Conservation (phyloP, 768 basidiomycete species). For the Boletus fagicola region DNA sequence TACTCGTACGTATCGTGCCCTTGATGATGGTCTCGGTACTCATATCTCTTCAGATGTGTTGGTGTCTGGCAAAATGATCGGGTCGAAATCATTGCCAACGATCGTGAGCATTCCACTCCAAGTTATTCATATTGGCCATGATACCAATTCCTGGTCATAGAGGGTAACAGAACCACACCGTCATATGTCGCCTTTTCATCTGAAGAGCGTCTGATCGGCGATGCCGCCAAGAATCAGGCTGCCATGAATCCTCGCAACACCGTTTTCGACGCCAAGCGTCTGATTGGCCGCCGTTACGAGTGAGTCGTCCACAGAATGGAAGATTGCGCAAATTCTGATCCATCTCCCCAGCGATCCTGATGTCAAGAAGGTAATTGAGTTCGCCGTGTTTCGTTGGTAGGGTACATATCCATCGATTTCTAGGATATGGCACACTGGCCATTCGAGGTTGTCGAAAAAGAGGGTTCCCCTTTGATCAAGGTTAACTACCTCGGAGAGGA, state of each 20-base stretch:
- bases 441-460: slow-evolving; percentile 93
- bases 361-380: slow-evolving; percentile 69
- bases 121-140: background rate
- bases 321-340: background rate
- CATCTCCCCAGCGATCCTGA: slow-evolving; percentile 71
- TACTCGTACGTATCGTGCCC: slow-evolving; percentile 68
- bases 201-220: slow-evolving; percentile 96
- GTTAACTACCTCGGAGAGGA: slow-evolving; percentile 93
- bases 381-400: background rate
- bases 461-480: slow-evolving; percentile 95
- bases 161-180: slow-evolving; percentile 98
- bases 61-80: slow-evolving; percentile 99
- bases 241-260: slow-evolving; percentile 99
- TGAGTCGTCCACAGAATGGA: slow-evolving; percentile 36
- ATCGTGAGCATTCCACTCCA: slow-evolving; percentile 57
- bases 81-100: slow-evolving; percentile 98
- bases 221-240: slow-evolving; percentile 98
- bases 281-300: slow-evolving; percentile 98
- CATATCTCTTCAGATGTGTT: slow-evolving; percentile 67
- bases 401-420: slow-evolving; percentile 7
- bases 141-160: slow-evolving; percentile 36
- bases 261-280: slow-evolving; percentile 98
- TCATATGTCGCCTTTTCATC: slow-evolving; percentile 98
- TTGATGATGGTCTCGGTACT: slow-evolving; percentile 23
- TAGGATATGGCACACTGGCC: slow-evolving; percentile 98